Conservation (phyloP, 768 basidiomycete genomes). For the Boletus coccyginus region DNA sequence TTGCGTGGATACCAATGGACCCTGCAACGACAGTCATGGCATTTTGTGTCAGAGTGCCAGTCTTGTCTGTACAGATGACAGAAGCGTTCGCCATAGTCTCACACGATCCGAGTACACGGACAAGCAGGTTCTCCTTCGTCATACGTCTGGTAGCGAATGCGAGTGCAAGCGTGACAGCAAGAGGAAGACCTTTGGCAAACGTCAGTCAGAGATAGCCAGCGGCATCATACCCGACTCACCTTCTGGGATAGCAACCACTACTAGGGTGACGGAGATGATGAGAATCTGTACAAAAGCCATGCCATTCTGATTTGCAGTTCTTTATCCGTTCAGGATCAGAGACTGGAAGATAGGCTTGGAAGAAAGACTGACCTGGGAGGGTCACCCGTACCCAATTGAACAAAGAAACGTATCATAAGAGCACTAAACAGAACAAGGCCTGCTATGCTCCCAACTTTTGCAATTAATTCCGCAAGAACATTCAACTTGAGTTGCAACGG, state of each 20-base stretch:
- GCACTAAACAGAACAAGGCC: constrained; percentile 79
- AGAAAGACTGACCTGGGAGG: constrained; percentile 49
- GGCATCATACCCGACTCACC: constrained; percentile 35
- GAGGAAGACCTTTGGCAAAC: constrained; percentile 65
- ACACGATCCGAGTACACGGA: constrained; percentile 93
- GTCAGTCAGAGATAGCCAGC: neutral
- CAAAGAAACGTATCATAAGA: constrained; percentile 94
- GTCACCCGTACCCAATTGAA: constrained; percentile 65
- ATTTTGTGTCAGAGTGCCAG: constrained; percentile 95
- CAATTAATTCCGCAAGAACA: constrained; percentile 90
- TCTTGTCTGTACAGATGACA: constrained; percentile 95
- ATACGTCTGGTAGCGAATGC: constrained; percentile 99
- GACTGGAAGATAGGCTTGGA: neutral
- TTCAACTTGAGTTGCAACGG: constrained; percentile 95
- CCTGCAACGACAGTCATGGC: constrained; percentile 96
- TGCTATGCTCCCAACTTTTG: constrained; percentile 80
- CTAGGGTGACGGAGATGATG: constrained; percentile 91
- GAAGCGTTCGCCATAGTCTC: constrained; percentile 99
- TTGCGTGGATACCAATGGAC: constrained; percentile 89
- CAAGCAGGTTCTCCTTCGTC: constrained; percentile 92
- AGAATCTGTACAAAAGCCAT: constrained; percentile 90
- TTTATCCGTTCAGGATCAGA: constrained; percentile 25
- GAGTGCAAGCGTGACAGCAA: constrained; percentile 94
- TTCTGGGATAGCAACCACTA: constrained; percentile 88
- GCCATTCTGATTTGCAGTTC: constrained; percentile 78